These are phyloP conservation scores for Penicillium sp. DNA, from an alignment of 2,329 filamentous ascomycete species.

Conservation along the genomic window DNA sequence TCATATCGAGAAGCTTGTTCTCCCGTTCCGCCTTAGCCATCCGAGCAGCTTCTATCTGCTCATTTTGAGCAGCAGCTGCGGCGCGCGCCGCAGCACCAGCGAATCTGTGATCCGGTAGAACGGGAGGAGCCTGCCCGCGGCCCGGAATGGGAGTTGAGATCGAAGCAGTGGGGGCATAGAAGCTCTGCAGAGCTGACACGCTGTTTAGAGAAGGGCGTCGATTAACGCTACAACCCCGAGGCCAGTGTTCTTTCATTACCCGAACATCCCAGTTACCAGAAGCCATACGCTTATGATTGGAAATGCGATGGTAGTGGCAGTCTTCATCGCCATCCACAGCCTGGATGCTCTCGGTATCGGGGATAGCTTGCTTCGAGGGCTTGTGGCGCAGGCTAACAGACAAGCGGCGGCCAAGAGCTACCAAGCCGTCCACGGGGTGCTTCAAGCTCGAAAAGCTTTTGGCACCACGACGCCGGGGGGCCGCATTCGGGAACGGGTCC, in stretches of 20 bases:
- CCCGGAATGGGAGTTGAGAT: slow-evolving; percentile 37
- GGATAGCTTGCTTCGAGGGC: slow-evolving; percentile 31
- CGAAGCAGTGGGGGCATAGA: slow-evolving; percentile 33
- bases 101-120: slow-evolving; percentile 41
- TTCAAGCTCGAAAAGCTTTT: slow-evolving; percentile 46
- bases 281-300: slow-evolving; percentile 20
- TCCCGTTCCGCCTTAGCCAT: slow-evolving; percentile 34
- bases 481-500: slow-evolving; percentile 32
- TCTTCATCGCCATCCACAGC: slow-evolving; percentile 17
- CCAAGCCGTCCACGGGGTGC: slow-evolving; percentile 43
- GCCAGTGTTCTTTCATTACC: slow-evolving; percentile 25
- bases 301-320: slow-evolving; percentile 17
- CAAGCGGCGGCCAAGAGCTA: slow-evolving; percentile 42
- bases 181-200: slow-evolving; percentile 35
- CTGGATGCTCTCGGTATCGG: slow-evolving; percentile 6
- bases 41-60: slow-evolving; percentile 26
- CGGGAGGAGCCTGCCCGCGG: slow-evolving; percentile 39
- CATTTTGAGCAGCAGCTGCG: slow-evolving; percentile 52
- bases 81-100: slow-evolving; percentile 49
- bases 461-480: slow-evolving; percentile 34
- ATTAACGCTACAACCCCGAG: slow-evolving; percentile 32
- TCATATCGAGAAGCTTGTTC: slow-evolving; percentile 32
- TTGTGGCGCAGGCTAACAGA: slow-evolving; percentile 43
- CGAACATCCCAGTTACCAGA: slow-evolving; percentile 27
- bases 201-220: slow-evolving; percentile 39